Evolutionary conservation across 2,329 filamentous ascomycete genomes (phyloP).

Genomic region (Madurella mycetomatis): DNA sequence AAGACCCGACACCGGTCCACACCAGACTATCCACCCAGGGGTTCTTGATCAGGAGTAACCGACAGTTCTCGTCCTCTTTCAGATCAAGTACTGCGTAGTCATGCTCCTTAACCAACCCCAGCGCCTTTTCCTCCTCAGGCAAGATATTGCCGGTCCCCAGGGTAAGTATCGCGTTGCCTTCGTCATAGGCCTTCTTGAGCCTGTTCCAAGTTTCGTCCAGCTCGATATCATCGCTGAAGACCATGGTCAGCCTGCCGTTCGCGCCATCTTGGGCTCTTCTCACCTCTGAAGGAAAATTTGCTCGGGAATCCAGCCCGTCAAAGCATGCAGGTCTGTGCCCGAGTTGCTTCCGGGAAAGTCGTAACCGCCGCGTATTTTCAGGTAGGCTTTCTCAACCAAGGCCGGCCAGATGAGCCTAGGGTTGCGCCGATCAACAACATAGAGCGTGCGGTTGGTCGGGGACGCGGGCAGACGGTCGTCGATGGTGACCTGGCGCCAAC

Average conservation of each 20-base stretch:
- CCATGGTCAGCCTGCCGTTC: background rate
- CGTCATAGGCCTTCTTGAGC: slow-evolving; percentile 67
- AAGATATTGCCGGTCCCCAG: slow-evolving; percentile 84
- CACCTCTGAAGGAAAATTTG: slow-evolving; percentile 81
- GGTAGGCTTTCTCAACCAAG: slow-evolving; percentile 89
- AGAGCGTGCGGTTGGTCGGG: slow-evolving; percentile 68
- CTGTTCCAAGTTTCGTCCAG: slow-evolving; percentile 72
- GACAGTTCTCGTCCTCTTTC: slow-evolving; percentile 54
- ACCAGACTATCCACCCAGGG: slow-evolving; percentile 84
- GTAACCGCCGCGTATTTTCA: slow-evolving; percentile 93
- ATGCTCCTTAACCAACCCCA: slow-evolving; percentile 84
- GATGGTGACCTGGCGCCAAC: slow-evolving; percentile 78
- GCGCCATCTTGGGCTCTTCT: slow-evolving; percentile 8
- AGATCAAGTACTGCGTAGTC: slow-evolving; percentile 90
- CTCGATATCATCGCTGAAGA: slow-evolving; percentile 67
- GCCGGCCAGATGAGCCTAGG: slow-evolving; percentile 85
- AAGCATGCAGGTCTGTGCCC: slow-evolving; percentile 85
- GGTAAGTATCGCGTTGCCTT: slow-evolving; percentile 80
- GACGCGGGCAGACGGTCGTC: slow-evolving; percentile 84
- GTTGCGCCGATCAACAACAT: slow-evolving; percentile 82
- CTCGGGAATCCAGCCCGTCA: slow-evolving; percentile 96
- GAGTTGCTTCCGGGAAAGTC: slow-evolving; percentile 98
- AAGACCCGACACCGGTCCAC: slow-evolving; percentile 56
- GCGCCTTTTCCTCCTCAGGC: slow-evolving; percentile 66
- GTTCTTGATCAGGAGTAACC: slow-evolving; percentile 82